Base-by-base conservation (phyloP, 2,329 filamentous ascomycete genomes). In the Dothideomycetidae sp. region DNA sequence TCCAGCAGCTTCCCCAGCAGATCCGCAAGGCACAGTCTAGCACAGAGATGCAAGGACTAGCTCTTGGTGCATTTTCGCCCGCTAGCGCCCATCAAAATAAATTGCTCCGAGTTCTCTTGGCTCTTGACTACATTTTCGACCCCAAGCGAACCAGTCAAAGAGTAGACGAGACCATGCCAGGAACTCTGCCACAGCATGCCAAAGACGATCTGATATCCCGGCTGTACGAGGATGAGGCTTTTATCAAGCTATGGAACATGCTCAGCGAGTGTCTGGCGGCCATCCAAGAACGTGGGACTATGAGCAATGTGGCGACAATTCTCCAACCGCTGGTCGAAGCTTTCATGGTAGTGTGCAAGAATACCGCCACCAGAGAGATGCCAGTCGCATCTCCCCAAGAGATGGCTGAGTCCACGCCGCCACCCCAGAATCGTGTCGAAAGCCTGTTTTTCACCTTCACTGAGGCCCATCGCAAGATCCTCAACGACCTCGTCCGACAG, bases 311-410 rank as follows among this genome's bases (percentile, higher is more conserved):
- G 40, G 92, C 90, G 18, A 96, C 88, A 1, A 96, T 96, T 45
- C 70, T 98, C 16, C 67, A 96, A 23, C 90, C 90, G 18, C 66
- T 98, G 18, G 94, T 98, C 43, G 90, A 98, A 59, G 84, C 86
- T 4, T 67, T 98, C 44, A 98, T 98, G 90, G 90, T 98, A 37
- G 86, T 98, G 17, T 98, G 92, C 71, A 98, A 96, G 67, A 96
- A 96, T 58, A 93, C 85, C 5, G 81, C 84, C 1, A 66, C 85
- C 37, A 78, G 77, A 52, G 63, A 74, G 16, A 59, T 69, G 1
- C 48, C 68, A 4, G 48, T 53, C 15, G 48, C 54, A 17, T 41
- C 53, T 12, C 47, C 54, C 1, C 81, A 80, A 53, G 81, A 90
- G 33, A 70, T 82, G 55, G 66, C 78, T 10, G 33, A 46, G n/a